Conservation (phyloP, 176 grass and related monocot species). For the Musa acuminata region DNA sequence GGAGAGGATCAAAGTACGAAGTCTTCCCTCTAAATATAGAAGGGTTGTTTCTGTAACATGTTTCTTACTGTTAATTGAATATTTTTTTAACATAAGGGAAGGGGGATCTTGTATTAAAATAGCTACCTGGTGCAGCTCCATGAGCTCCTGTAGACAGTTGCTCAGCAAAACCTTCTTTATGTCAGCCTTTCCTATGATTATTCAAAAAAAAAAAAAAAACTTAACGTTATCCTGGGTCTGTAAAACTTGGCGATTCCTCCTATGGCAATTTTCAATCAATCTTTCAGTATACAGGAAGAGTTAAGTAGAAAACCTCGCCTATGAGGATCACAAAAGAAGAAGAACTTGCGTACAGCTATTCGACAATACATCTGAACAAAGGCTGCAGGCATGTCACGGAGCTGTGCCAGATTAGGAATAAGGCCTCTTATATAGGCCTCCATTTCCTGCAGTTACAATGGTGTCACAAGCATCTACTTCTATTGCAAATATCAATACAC, state of each 20-base stretch:
- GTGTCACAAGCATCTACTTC: background rate
- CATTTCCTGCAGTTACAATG: conserved; percentile 70
- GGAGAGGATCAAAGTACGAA: too few relatives aligned
- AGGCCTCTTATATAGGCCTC: conserved; percentile 99
- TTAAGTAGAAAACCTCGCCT: conserved; percentile 50
- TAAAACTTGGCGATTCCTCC: background rate
- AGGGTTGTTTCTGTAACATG: too few relatives aligned
- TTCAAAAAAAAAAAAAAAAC: background rate
- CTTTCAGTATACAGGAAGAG: background rate
- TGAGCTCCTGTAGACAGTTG: conserved; percentile 98
- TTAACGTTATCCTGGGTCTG: background rate
- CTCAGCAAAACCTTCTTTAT: conserved; percentile 99
- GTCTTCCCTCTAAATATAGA: too few relatives aligned
- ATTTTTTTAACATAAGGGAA: too few relatives aligned
- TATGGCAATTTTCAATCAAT: background rate
- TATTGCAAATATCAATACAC: background rate
- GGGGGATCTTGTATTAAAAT: background rate
- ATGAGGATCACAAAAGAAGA: conserved; percentile 98
- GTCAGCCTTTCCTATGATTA: conserved; percentile 77
- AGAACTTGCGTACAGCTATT: conserved; percentile 97
- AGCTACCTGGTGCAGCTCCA: conserved; percentile 93
- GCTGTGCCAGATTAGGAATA: conserved; percentile 91
- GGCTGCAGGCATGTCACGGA: conserved; percentile 79
- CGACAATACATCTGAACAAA: conserved; percentile 99
- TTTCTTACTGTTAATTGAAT: too few relatives aligned